These are phyloP conservation scores for Eurotiales sp. DNA, from an alignment of 2,329 filamentous ascomycete species.

Conservation along the genomic window DNA sequence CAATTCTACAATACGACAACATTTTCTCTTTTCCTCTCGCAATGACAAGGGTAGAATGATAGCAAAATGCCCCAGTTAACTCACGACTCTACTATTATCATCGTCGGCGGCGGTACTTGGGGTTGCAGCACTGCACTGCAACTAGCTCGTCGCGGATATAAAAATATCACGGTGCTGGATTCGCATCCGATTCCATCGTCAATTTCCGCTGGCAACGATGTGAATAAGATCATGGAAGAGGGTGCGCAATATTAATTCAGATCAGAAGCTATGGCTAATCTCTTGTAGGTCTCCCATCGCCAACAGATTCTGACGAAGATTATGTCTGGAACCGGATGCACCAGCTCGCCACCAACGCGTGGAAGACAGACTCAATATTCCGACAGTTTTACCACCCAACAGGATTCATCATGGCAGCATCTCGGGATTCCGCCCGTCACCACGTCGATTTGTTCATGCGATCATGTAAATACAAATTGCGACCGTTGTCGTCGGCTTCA, in stretches of 20 bases:
- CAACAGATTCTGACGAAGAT: conserved; percentile 1
- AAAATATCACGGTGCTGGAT: conserved; percentile 43
- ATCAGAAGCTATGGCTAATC: neutral
- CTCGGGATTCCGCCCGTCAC: neutral
- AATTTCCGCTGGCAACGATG: conserved; percentile 41
- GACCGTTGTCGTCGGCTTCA: conserved; percentile 35
- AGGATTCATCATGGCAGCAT: conserved; percentile 21
- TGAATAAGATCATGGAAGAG: conserved; percentile 40
- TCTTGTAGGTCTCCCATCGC: neutral
- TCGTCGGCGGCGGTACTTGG: conserved; percentile 46
- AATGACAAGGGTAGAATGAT: neutral
- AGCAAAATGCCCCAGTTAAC: conserved; percentile 2
- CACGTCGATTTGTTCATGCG: neutral
- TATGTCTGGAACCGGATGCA: conserved; percentile 15
- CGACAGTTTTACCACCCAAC: conserved; percentile 39
- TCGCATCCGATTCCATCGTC: conserved; percentile 40
- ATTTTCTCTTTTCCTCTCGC: neutral
- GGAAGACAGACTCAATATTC: conserved; percentile 40
- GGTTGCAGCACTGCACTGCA: conserved; percentile 43
- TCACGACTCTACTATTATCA: conserved; percentile 21
- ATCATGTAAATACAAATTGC: conserved; percentile 4
- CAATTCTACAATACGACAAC: neutral
- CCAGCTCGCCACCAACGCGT: conserved; percentile 28
- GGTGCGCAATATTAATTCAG: neutral
- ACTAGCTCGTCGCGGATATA: conserved; percentile 37